Conservation (phyloP, 345 rosid genomes). For the Syzygium aqueum region DNA sequence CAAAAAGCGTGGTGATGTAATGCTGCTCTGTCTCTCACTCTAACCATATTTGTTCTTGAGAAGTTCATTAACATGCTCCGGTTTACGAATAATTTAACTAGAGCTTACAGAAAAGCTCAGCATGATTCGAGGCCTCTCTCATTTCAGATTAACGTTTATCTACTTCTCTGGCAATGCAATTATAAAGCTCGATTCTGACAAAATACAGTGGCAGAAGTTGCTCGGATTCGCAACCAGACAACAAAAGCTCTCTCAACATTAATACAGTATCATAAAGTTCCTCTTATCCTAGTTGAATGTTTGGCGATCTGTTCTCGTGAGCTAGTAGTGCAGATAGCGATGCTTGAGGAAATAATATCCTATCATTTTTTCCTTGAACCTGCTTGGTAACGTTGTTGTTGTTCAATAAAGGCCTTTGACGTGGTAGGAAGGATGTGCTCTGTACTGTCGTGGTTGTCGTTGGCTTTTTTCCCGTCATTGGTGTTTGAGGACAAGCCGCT, state of each 20-base stretch:
- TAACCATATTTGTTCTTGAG: not conserved
- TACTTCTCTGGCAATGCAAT: not conserved
- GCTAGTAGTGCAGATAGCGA: not conserved
- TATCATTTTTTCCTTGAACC: constrained; percentile 14
- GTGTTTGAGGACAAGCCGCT: constrained; percentile 6
- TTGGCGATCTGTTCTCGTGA: constrained; percentile 32
- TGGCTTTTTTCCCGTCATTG: constrained; percentile 9
- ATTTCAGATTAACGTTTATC: not conserved
- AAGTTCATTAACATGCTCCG: not conserved
- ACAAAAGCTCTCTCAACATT: not conserved
- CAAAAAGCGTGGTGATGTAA: not conserved
- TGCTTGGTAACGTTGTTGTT: constrained; percentile 13
- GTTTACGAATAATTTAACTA: not conserved
- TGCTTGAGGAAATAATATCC: not conserved
- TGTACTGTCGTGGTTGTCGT: not conserved
- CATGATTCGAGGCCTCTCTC: not conserved
- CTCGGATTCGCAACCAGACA: not conserved
- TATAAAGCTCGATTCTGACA: not conserved
- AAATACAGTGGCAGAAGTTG: not conserved
- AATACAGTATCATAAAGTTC: too few species aligned
- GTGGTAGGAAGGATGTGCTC: constrained; percentile 8
- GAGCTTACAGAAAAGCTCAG: not conserved
- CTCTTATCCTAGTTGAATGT: constrained; percentile 15
- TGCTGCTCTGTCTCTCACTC: not conserved
- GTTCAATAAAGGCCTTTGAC: constrained; percentile 15